A percentile compares a stretch with the other conserved stretches of the same genome.
Conservation (phyloP, 2,329 filamentous ascomycete genomes). For the Rhexocercosporidium sp. region DNA sequence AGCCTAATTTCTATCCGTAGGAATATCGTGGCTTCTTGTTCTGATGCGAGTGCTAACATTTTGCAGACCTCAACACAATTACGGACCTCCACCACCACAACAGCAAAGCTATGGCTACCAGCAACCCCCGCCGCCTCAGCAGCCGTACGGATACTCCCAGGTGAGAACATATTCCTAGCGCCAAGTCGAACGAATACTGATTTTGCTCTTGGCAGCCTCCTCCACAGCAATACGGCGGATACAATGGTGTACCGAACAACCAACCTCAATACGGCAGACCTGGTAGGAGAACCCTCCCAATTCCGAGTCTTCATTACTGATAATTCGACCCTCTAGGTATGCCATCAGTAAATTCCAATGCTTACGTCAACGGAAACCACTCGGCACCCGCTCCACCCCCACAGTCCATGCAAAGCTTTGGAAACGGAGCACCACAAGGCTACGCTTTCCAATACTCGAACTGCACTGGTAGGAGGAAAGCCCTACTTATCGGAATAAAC, state of each 20-base stretch:
- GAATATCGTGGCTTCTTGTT: constrained; percentile 37
- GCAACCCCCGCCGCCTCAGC: constrained; percentile 53
- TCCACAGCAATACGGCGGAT: constrained; percentile 54
- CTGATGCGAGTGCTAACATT: constrained; percentile 36
- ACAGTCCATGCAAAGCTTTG: constrained; percentile 73
- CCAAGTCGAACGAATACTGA: neutral
- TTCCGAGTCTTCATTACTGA: constrained; percentile 17
- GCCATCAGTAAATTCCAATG: constrained; percentile 54
- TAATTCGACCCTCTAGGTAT: constrained; percentile 40
- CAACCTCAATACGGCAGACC: constrained; percentile 56
- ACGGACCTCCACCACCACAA: constrained; percentile 40
- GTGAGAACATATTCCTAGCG: constrained; percentile 27
- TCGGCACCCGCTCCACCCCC: constrained; percentile 62
- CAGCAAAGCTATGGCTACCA: constrained; percentile 53
- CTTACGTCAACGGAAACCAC: constrained; percentile 59
- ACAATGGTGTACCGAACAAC: constrained; percentile 42
- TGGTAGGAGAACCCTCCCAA: constrained; percentile 42
- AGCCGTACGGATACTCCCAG: constrained; percentile 41
- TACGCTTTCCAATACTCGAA: constrained; percentile 92
- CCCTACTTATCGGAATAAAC: constrained; percentile 92
- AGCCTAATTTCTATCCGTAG: constrained; percentile 57
- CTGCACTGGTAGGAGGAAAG: constrained; percentile 88
- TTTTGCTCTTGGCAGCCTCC: constrained; percentile 41
- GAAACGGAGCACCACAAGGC: constrained; percentile 76
- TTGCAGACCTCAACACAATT: constrained; percentile 36